Conservation (phyloP, 2,329 filamentous ascomycete species). For the Penicillium sp. region DNA sequence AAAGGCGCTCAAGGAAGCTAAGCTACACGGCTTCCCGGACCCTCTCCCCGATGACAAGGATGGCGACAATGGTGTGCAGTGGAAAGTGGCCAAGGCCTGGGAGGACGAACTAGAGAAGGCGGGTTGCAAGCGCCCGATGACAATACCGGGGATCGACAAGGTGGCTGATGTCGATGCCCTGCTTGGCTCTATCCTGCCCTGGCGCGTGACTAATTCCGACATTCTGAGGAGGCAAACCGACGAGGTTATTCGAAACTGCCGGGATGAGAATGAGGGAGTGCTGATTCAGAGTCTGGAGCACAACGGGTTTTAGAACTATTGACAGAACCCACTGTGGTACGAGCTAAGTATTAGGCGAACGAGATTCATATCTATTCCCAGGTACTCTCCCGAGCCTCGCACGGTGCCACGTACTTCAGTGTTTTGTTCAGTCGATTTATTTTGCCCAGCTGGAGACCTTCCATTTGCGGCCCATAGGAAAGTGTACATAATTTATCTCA, state of each 20-base stretch:
- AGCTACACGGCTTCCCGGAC: neutral
- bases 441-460: neutral
- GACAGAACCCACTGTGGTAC: too few species aligned
- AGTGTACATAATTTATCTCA: conserved; percentile 1
- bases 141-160: neutral
- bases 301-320: too few species aligned
- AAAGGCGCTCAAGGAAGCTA: neutral
- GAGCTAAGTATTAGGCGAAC: too few species aligned
- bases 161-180: conserved; percentile 2
- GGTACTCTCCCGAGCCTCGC: neutral
- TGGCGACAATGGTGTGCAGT: too few species aligned
- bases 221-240: too few species aligned
- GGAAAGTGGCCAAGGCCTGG: neutral
- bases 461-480: neutral
- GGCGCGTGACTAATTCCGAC: conserved; percentile 1
- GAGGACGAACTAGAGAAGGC: neutral
- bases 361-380: too few species aligned
- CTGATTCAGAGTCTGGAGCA: too few species aligned
- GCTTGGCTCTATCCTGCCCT: conserved; percentile 1
- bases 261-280: too few species aligned
- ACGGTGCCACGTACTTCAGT: neutral
- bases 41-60: too few species aligned
- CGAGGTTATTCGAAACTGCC: too few species aligned
- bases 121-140: conserved; percentile 1
- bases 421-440: neutral